phyloP scores from a whole-genome alignment of 768 basidiomycete genomes.

The Hericium alpestre region DNA sequence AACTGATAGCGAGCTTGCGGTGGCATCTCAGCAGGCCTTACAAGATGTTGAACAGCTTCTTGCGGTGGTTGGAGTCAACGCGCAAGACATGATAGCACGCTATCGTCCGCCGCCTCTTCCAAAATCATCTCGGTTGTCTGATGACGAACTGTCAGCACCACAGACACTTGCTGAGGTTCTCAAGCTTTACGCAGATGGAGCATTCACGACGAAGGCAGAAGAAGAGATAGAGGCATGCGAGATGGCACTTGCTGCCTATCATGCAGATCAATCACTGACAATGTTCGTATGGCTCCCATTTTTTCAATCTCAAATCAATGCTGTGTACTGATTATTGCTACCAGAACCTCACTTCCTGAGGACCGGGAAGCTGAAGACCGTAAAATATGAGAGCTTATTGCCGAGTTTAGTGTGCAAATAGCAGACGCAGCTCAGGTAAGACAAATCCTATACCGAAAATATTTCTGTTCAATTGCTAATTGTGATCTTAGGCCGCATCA shows the following conservation, averaged over 20 bases:
- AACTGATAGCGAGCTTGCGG: slow-evolving; percentile 1
- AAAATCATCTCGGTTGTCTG: not conserved
- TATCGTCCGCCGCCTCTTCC: not conserved
- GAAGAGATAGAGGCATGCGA: not conserved
- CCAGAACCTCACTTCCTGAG: not conserved
- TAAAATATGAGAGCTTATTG: not conserved
- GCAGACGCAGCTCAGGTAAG: not conserved
- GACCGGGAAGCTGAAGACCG: not conserved
- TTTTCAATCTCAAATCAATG: not conserved
- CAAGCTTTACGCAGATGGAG: not conserved
- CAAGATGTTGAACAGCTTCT: not conserved
- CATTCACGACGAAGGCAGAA: not conserved
- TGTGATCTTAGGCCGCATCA: no score
- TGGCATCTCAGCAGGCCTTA: not conserved
- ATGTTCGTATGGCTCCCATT: not conserved
- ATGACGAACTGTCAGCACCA: not conserved
- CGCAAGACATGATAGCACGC: not conserved
- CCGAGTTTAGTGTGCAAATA: not conserved
- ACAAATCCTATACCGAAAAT: not conserved
- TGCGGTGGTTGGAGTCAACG: not conserved
- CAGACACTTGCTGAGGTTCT: not conserved
- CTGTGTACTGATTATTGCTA: not conserved
- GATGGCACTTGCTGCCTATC: not conserved
- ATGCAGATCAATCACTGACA: not conserved
- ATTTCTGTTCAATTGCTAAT: not conserved